Evolutionary conservation across 2,329 filamentous ascomycete genomes (phyloP).

Genomic region (Alternaria brassicicola): DNA sequence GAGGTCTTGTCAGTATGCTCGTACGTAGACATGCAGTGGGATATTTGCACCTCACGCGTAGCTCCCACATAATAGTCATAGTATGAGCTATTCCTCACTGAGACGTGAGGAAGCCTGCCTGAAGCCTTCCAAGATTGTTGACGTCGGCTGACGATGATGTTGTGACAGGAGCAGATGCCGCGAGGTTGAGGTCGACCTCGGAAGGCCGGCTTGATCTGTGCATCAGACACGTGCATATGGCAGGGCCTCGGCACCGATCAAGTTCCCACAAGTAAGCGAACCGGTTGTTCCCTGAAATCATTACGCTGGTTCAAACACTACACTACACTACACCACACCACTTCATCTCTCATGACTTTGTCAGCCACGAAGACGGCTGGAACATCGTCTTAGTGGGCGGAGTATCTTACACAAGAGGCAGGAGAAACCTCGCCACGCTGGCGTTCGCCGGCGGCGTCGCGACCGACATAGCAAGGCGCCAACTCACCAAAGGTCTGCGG

Average conservation of each 20-base stretch:
- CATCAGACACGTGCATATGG: background rate
- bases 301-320: background rate
- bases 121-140: background rate
- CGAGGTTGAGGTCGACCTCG: background rate
- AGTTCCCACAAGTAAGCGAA: background rate
- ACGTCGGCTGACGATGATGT: background rate
- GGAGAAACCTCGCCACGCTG: constrained; percentile 5
- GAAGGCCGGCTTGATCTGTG: background rate
- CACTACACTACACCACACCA: background rate
- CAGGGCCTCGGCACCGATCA: background rate
- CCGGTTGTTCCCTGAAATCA: background rate
- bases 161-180: background rate
- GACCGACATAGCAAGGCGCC: constrained; percentile 15
- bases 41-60: background rate
- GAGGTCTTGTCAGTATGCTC: background rate
- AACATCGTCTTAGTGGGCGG: constrained; percentile 5
- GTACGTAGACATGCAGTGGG: background rate
- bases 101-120: background rate
- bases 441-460: background rate
- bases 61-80: background rate
- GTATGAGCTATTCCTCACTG: background rate
- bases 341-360: background rate
- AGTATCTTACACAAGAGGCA: constrained; percentile 17
- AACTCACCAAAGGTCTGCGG: constrained; percentile 10
- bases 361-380: background rate